phyloP scores from a whole-genome alignment of 805 yeast species.

The Candida silvatica region DNA sequence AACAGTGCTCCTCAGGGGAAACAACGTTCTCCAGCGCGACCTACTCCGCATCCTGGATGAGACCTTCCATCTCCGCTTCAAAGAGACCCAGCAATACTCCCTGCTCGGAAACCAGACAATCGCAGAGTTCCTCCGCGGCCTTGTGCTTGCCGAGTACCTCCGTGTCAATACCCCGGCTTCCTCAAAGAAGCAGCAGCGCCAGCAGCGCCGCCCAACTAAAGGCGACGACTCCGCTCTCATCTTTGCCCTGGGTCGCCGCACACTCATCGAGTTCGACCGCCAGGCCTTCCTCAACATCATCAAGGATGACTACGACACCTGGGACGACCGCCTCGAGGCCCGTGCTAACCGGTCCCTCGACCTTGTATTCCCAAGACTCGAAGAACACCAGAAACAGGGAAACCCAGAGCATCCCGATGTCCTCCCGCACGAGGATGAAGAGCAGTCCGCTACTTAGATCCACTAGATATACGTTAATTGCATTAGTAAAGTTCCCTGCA shows the following conservation, averaged over 20 bases:
- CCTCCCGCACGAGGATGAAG: too few relatives aligned
- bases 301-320: constrained; percentile 16
- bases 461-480: too few relatives aligned
- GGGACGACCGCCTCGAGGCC: constrained; percentile 23
- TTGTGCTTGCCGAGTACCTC: constrained; percentile 22
- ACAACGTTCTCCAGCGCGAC: constrained; percentile 20
- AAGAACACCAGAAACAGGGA: too few relatives aligned
- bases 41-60: constrained; percentile 14
- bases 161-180: constrained; percentile 3
- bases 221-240: constrained; percentile 18
- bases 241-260: constrained; percentile 22
- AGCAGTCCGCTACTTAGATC: too few relatives aligned
- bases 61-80: constrained; percentile 15
- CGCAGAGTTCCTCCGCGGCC: constrained; percentile 12
- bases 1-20: constrained; percentile 18
- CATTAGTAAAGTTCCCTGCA: too few relatives aligned
- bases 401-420: too few relatives aligned
- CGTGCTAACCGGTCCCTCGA: too few relatives aligned
- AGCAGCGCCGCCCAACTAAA: constrained; percentile 2
- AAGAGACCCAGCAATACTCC: constrained; percentile 14
- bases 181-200: background rate
- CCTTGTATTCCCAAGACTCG: too few relatives aligned
- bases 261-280: constrained; percentile 18
- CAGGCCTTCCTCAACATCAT: constrained; percentile 18
- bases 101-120: constrained; percentile 14